Evolutionary conservation across 352 stramenopile genomes (phyloP), one percentile per base, ranked within the genome.

Genomic region (Globisporangium emineosum): DNA sequence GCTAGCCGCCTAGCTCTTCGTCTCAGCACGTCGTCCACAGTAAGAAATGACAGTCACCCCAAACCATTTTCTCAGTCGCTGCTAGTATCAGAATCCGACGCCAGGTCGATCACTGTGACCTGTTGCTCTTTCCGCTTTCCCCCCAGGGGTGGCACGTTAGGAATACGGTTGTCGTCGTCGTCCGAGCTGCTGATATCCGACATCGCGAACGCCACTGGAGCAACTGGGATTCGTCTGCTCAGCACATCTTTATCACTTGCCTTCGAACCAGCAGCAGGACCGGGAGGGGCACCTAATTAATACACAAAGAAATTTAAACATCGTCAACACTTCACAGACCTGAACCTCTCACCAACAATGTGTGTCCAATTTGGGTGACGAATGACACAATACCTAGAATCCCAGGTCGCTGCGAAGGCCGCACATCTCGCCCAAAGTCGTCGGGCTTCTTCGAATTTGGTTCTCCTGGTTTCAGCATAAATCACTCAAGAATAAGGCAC

Each of bases 81-180:
- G 51, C 69, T 57, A 7, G 51, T 83, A 30, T 85, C 79, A 12
- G 77, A 75, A 10, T 88, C 77, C 32, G 75, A 82, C 60, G 73
- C 69, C 54, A 88, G 61, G 61, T 88, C 51, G 58, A 88, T 88
- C 53, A 83, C 67, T 9, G 56, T 65, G 45, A 68, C 45, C 15
- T 25, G 40, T 25, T 51, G 27, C 17, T 45, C 17, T 21, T 57
- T 62, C 25, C 40, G n/a, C 50, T 64, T 64, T 32, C 37, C 47
- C 15, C 30, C 29, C 32, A 35, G 52, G 10, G 43, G 45, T 30
- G 53, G 23, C n/a, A 25, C 57, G 17, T 29, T 40, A n/a, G 35
- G 33, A 17, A 40, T 51, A 17, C 47, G 49, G 32, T 47, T 23
- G 35, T 65, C 64, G 27, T 64, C 47, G 17, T 69, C 63, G 23